Base-by-base conservation (phyloP, 2,329 filamentous ascomycete genomes). In the Chrysoporthe puriensis region DNA sequence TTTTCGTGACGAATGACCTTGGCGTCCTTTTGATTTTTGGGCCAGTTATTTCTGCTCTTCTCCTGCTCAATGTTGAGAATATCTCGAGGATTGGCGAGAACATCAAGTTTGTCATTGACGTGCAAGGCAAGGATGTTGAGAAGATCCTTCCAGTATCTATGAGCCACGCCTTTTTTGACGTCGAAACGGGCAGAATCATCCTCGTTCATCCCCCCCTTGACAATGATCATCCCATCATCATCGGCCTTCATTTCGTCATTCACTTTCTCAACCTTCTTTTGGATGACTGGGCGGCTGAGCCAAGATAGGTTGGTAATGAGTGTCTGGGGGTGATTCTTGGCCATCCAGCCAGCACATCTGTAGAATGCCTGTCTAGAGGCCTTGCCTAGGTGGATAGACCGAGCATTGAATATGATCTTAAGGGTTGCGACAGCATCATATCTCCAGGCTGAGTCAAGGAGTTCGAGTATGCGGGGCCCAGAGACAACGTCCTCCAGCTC, bases 131-230 rank as follows among this genome's bases (percentile, higher is more conserved):
- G 78, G 2, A 89, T 78, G 71, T 88, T 89, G 2, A 88, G 76
- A 3, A 88, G 76, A 72, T 89, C 86, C 70, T 89, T 88, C 85
- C 86, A 89, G 75, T 88, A 89, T 0, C 87, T 86, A 63, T 89
- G 87, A 4, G 87, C 78, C 2, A 86, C 80, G 0, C 83, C 83
- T 48, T 84, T 74, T 58, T 76, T 75, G 18, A 84, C 79, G 50
- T 86, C 81, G 66, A 80, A 79, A 9, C 73, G 74, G 14, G 73
- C 62, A 0, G 72, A 67, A 8, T 80, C 79, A 18, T 80, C 75
- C 6, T 82, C 79, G 16, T 79, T 75, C 62, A 74, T 70, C 3
- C 77, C 74, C 0, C 74, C 63, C 9, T 78, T 74, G 14, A 78
- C 70, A 3, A 80, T 70, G 1, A 80, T 75, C n/a, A 79, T 67